Base-by-base conservation (phyloP, 202 grass and related monocot species). In the Hordeum pubiflorum region DNA sequence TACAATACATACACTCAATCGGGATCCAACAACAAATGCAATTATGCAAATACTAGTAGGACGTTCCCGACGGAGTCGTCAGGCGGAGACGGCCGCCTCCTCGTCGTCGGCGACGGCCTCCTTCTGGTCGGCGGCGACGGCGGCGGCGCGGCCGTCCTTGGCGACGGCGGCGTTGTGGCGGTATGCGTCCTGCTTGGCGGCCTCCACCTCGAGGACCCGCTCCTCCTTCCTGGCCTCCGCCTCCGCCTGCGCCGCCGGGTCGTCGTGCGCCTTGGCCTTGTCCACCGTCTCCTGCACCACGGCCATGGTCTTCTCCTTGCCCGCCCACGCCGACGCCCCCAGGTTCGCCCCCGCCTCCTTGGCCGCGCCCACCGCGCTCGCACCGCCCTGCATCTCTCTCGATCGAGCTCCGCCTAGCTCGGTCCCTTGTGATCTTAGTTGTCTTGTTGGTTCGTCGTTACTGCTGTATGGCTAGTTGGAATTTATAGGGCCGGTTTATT, bases 261-360 rank as follows among this genome's bases (percentile, higher is more conserved):
- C 84, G 6, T 63, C 79, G 41, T 18, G 41, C 10, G 72, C 87
- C 33, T 67, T 79, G 52, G 17, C 57, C 87, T 97, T 97, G 23
- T 89, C 91, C 78, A 72, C 87, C 85, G 78, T 81, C 69, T 81
- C 94, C 79, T 92, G 69, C 20, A 94, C 44, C 11, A 83, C 81
- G 32, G 91, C 91, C 77, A 89, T 84, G 37, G 73, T 55, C 82
- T 93, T 97, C 40, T 97, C 94, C 91, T 83, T 91, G 21, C 91
- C 83, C 2, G 94, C 70, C 80, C 77, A 87, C 46, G 89, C 91
- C 10, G 89, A 89, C 5, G 85, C 87, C 4, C 86, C 79, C 11
- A 97, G 37, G 78, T 91, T 89, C 34, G 89, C 76, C 3, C 80
- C 85, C 37, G 76, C 84, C 79, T 91, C 91, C 85, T 91, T 91